These are phyloP conservation scores for Pterulicium gracile DNA, from an alignment of 1,284 basidiomycete species.

Conservation along the genomic window DNA sequence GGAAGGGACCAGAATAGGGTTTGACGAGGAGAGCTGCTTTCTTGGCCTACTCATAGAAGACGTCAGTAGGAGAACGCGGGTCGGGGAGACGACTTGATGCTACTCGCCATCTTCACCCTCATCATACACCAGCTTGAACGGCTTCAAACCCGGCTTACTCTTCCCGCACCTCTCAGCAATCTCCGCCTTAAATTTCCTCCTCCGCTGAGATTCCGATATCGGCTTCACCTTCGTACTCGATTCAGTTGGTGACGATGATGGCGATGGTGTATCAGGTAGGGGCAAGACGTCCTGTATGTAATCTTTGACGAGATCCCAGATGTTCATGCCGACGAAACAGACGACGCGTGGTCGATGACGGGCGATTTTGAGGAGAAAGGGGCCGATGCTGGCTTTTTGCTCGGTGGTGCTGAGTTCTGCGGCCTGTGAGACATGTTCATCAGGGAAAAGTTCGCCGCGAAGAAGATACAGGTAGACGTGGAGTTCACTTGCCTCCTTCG, in stretches of 20 bases:
- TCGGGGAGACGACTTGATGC: neutral
- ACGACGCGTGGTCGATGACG: slow-evolving; percentile 46
- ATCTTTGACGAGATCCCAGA: slow-evolving; percentile 44
- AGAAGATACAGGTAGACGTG: neutral
- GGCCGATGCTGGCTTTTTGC: slow-evolving; percentile 34
- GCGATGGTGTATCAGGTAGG: neutral
- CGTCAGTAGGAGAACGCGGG: slow-evolving; percentile 3
- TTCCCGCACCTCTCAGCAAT: neutral
- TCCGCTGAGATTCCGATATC: neutral
- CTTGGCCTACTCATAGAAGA: slow-evolving; percentile 1
- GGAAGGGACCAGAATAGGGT: slow-evolving; percentile 59
- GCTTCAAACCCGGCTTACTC: neutral
- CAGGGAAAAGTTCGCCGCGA: neutral
- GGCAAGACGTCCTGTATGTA: slow-evolving; percentile 16
- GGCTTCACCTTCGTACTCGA: neutral
- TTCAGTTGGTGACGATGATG: neutral
- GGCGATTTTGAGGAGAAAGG: slow-evolving; percentile 45
- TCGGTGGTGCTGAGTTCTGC: slow-evolving; percentile 48
- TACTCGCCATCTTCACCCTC: neutral
- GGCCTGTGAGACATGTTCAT: slow-evolving; percentile 25
- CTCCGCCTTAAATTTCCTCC: neutral
- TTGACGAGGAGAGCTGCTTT: slow-evolving; percentile 19
- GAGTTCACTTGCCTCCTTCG: slow-evolving; percentile 30
- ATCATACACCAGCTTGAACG: slow-evolving; percentile 1
- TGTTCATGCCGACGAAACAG: slow-evolving; percentile 66